Percentiles rank a stretch among this genome's conserved stretches.
phyloP scores from a whole-genome alignment of 2,329 filamentous ascomycete species.

The Lasiodiplodia citricola region DNA sequence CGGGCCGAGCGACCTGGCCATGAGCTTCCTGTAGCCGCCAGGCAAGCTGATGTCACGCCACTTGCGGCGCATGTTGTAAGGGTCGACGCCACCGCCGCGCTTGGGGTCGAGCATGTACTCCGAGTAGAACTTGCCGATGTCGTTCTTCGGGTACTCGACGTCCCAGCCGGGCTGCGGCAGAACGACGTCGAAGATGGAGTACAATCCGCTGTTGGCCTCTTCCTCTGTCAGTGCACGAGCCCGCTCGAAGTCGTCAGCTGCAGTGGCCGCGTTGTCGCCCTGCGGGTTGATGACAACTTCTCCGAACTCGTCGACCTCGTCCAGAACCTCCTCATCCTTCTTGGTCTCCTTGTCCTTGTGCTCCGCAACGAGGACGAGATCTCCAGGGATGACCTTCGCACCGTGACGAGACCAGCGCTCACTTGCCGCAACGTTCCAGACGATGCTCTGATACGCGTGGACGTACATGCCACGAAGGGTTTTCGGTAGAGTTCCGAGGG shows the following conservation, averaged over 20 bases:
- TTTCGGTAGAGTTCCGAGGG: conserved; percentile 78
- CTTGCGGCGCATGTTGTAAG: conserved; percentile 81
- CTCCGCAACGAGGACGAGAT: conserved; percentile 74
- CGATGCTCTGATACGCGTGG: conserved; percentile 91
- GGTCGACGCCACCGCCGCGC: conserved; percentile 78
- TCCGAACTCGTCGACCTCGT: conserved; percentile 63
- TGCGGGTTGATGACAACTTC: conserved; percentile 69
- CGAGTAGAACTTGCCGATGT: conserved; percentile 81
- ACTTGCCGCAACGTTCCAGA: conserved; percentile 89
- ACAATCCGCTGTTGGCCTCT: conserved; percentile 79
- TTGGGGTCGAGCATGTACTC: conserved; percentile 79
- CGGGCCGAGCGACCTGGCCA: conserved; percentile 70
- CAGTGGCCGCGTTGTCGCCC: conserved; percentile 60
- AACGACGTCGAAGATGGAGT: conserved; percentile 85
- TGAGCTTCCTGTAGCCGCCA: conserved; percentile 84
- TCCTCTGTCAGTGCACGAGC: conserved; percentile 75
- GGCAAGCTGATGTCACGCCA: conserved; percentile 89
- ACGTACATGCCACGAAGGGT: conserved; percentile 92
- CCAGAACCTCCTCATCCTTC: conserved; percentile 31
- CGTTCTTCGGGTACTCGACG: conserved; percentile 83
- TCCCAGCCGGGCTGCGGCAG: conserved; percentile 93
- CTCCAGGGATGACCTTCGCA: conserved; percentile 76
- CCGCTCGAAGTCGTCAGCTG: conserved; percentile 66
- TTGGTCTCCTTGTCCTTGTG: conserved; percentile 54
- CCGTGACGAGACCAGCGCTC: conserved; percentile 81